These are phyloP conservation scores for Boletus rubropictus DNA, from an alignment of 768 basidiomycete species.

Conservation along the genomic window DNA sequence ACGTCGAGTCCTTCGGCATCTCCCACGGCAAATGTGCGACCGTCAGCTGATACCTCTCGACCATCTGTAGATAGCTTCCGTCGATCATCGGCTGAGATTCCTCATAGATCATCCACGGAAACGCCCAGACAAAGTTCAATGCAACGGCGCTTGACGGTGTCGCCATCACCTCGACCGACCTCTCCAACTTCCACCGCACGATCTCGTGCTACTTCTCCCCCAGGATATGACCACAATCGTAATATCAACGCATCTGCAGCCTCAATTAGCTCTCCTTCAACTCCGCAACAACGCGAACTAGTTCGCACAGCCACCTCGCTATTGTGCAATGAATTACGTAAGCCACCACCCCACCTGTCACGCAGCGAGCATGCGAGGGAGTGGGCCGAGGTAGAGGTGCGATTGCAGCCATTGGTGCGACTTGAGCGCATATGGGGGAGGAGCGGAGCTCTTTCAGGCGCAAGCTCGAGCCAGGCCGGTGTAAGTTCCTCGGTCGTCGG, in stretches of 20 bases:
- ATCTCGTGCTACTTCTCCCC: slow-evolving; percentile 41
- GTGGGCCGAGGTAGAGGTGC: slow-evolving; percentile 72
- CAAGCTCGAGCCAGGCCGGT: slow-evolving; percentile 39
- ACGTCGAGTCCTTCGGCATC: slow-evolving; percentile 34
- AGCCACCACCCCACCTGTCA: slow-evolving; percentile 52
- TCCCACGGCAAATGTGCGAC: slow-evolving; percentile 26
- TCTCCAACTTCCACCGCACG: slow-evolving; percentile 42
- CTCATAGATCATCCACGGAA: slow-evolving; percentile 30
- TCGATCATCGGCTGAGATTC: slow-evolving; percentile 36
- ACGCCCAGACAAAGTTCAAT: slow-evolving; percentile 14
- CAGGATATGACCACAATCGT: slow-evolving; percentile 46
- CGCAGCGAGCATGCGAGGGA: slow-evolving; percentile 49
- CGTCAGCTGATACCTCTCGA: slow-evolving; percentile 22
- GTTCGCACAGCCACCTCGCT: slow-evolving; percentile 59
- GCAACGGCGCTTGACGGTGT: slow-evolving; percentile 22
- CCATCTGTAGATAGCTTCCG: slow-evolving; percentile 30
- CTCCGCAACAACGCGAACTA: slow-evolving; percentile 60
- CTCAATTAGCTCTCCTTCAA: slow-evolving; percentile 44
- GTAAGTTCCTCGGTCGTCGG: slow-evolving; percentile 34
- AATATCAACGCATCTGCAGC: slow-evolving; percentile 56
- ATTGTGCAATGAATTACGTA: slow-evolving; percentile 61
- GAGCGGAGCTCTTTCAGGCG: slow-evolving; percentile 42
- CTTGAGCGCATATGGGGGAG: slow-evolving; percentile 75
- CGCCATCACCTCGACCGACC: slow-evolving; percentile 35
- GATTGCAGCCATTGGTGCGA: slow-evolving; percentile 53